Base-by-base conservation (phyloP, 768 basidiomycete species). In the Mycena chlorophos region DNA sequence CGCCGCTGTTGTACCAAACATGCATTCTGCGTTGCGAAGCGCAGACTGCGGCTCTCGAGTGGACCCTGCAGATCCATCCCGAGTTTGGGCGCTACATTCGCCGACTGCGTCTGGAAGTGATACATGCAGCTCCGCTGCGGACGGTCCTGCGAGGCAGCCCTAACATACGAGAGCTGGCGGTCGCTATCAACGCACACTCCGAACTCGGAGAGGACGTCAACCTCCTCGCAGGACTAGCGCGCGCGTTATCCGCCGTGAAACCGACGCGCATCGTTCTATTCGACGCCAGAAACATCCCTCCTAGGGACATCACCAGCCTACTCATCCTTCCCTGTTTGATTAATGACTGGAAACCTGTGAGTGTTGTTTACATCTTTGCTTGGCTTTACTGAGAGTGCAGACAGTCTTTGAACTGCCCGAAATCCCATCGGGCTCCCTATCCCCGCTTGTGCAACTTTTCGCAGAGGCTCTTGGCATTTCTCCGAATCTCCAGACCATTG, bases 351-450 rank as follows among this genome's bases (percentile, higher is more conserved):
- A n/a, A n/a, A n/a, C n/a, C n/a, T n/a, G n/a, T n/a, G n/a, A n/a
- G n/a, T n/a, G n/a, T n/a, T n/a, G n/a, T n/a, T n/a, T n/a, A n/a
- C n/a, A n/a, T n/a, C n/a, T n/a, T n/a, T n/a, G n/a, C n/a, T n/a
- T n/a, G n/a, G n/a, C n/a, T n/a, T n/a, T n/a, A n/a, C n/a, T n/a
- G n/a, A n/a, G n/a, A n/a, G n/a, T n/a, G n/a, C 8, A 46, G 45
- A 46, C 45, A 46, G n/a, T 46, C 12, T 46, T 46, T 20, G 45
- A 46, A 46, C 27, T 46, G 13, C 45, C 45, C 20, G 45, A 46
- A n/a, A n/a, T n/a, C 26, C 12, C 25, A 5, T 46, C 23, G 12
- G 45, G 23, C 13, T 25, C 45, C 23, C 23, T 25, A 23, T 23
- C 23, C 23, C 13, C 45, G 25, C 45, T 46, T 10, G 13, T 46